phyloP scores from a whole-genome alignment of 345 rosid species.

The Sisymbrium altissimum region DNA sequence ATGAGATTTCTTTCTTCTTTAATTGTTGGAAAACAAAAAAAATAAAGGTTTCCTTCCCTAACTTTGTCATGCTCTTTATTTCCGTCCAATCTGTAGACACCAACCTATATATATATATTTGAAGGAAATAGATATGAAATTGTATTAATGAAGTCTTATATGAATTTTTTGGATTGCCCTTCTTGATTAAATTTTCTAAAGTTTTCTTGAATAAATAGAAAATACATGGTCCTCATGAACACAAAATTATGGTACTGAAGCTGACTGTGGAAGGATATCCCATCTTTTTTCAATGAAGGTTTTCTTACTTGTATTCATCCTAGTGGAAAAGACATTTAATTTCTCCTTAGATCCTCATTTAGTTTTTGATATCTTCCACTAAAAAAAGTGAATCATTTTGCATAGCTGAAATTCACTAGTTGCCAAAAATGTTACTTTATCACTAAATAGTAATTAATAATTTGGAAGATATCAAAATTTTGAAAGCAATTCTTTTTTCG shows the following conservation, averaged over 20 bases:
- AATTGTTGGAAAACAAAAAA: background rate
- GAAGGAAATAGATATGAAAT: background rate
- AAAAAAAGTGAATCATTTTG: conserved; percentile 7
- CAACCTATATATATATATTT: no score
- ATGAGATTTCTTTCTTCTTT: background rate
- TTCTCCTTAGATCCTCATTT: conserved; percentile 20
- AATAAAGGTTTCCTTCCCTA: conserved; percentile 5
- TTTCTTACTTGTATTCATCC: conserved; percentile 9
- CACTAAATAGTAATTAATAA: background rate
- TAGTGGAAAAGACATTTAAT: conserved; percentile 14
- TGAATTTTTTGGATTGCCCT: background rate
- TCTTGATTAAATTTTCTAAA: background rate
- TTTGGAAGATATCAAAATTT: no score
- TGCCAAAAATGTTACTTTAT: conserved; percentile 1
- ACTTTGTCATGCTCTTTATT: background rate
- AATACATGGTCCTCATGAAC: background rate
- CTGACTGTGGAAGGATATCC: background rate
- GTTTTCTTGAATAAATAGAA: background rate
- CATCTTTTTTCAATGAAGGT: background rate
- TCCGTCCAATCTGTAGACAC: conserved; percentile 7
- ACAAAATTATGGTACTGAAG: background rate
- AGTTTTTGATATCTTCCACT: conserved; percentile 30
- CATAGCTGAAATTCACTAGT: conserved; percentile 14
- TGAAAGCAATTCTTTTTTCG: background rate
- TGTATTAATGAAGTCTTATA: background rate